Conservation (phyloP, 441 rosid genomes). For the Pelargonium australe region DNA sequence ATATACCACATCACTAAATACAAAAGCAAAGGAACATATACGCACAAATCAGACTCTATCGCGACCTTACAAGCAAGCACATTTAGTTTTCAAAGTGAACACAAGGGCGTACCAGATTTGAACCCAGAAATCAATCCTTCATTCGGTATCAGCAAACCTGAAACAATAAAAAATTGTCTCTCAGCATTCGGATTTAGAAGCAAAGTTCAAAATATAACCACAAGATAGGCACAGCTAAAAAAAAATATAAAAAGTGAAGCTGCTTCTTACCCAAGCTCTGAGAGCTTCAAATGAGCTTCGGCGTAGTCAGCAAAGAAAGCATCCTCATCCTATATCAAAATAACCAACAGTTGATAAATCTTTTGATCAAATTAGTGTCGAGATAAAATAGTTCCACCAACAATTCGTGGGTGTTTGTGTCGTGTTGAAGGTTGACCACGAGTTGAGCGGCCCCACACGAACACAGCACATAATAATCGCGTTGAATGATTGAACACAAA, state of each 20-base stretch:
- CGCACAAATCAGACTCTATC: neutral
- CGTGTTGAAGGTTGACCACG: no score
- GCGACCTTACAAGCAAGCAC: neutral
- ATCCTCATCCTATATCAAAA: conserved; percentile 39
- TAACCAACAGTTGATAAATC: neutral
- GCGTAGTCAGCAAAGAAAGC: conserved; percentile 42
- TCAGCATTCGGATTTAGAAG: neutral
- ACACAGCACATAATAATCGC: no score
- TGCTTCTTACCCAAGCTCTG: conserved; percentile 44
- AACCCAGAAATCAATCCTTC: neutral
- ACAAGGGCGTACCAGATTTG: neutral
- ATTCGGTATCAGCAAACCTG: conserved; percentile 23
- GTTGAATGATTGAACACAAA: no score
- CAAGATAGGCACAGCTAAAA: no score
- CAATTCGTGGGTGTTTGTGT: no score
- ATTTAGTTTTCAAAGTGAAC: no score
- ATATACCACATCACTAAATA: no score
- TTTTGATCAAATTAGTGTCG: neutral
- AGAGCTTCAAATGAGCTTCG: conserved; percentile 50
- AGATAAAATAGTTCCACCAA: neutral
- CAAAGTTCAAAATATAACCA: neutral
- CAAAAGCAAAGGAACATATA: no score
- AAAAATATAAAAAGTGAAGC: neutral
- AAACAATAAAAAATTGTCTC: neutral
- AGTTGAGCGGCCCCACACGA: no score